A percentile compares a stretch with the other conserved stretches of the same genome.
Conservation (phyloP, 306 rosid species). For the Ormosia emarginata region DNA sequence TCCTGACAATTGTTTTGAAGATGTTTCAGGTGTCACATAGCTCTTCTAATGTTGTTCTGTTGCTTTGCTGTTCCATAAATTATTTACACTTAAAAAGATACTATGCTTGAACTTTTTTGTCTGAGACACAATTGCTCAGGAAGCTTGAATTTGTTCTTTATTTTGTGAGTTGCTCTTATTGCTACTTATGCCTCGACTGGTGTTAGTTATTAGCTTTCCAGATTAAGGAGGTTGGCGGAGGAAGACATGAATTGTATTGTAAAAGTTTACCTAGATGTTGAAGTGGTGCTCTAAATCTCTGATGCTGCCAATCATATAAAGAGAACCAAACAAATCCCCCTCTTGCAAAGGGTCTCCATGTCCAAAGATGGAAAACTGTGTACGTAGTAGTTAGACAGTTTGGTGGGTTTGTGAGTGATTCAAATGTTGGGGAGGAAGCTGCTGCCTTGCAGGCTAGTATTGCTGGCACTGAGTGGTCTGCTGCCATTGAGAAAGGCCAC, state of each 20-base stretch:
- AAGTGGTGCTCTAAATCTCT: neutral
- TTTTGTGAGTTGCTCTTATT: constrained; percentile 7
- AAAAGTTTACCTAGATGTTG: neutral
- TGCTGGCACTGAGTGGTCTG: too few species aligned
- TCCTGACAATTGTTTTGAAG: constrained; percentile 76
- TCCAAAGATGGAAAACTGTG: too few species aligned
- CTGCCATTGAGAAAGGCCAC: too few species aligned
- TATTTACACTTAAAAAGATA: too few species aligned
- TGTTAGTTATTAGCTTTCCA: neutral
- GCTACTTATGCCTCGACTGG: neutral
- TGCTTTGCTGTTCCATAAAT: neutral
- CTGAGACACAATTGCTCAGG: neutral
- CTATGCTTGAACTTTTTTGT: too few species aligned
- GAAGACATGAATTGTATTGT: neutral
- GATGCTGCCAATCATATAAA: too few species aligned
- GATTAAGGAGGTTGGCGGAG: neutral
- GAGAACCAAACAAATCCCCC: too few species aligned
- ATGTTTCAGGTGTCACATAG: constrained; percentile 72
- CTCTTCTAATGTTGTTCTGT: neutral
- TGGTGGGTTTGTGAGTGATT: too few species aligned
- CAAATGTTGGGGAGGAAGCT: too few species aligned
- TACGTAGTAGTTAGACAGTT: too few species aligned
- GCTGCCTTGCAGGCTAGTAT: too few species aligned
- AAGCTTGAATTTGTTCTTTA: constrained; percentile 9
- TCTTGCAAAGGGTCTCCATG: too few species aligned